These are phyloP conservation scores for Moesziomyces sp. DNA, from an alignment of 1,284 basidiomycete genomes.

Conservation along the genomic window DNA sequence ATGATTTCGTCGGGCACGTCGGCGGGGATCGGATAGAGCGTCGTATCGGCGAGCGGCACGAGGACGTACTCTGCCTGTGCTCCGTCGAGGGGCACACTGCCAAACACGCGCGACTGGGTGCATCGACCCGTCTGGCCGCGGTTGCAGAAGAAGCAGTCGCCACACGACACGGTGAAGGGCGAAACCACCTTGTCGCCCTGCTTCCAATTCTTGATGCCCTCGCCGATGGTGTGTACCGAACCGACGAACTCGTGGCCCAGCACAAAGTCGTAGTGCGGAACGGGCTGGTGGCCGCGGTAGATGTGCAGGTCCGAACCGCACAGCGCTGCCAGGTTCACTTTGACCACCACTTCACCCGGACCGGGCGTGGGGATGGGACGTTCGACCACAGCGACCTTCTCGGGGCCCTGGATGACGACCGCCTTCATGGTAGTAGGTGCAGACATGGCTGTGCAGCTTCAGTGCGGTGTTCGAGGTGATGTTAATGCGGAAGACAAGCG, in stretches of 20 bases:
- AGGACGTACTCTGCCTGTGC: conserved; percentile 88
- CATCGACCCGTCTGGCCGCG: conserved; percentile 82
- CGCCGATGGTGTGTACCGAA: conserved; percentile 78
- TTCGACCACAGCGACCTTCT: conserved; percentile 58
- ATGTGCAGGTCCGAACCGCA: conserved; percentile 84
- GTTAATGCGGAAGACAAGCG: too few species aligned
- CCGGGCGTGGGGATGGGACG: conserved; percentile 55
- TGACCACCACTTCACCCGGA: conserved; percentile 61
- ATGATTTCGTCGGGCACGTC: conserved; percentile 70
- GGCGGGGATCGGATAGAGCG: conserved; percentile 75
- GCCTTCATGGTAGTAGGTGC: conserved; percentile 58
- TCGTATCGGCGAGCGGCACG: conserved; percentile 80
- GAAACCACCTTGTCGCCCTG: conserved; percentile 86
- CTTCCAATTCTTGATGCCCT: conserved; percentile 75
- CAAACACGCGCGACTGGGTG: conserved; percentile 76
- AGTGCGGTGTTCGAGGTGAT: too few species aligned
- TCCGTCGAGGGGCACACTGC: conserved; percentile 78
- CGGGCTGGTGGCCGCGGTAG: conserved; percentile 52
- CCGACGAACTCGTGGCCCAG: conserved; percentile 86
- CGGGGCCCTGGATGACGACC: conserved; percentile 57
- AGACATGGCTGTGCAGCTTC: conserved; percentile 15
- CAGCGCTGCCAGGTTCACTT: conserved; percentile 71
- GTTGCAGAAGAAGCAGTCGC: conserved; percentile 74
- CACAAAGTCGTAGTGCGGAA: conserved; percentile 55
- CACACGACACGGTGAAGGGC: conserved; percentile 83